Conservation (phyloP, 345 rosid species). For the Corymbia maculata region DNA sequence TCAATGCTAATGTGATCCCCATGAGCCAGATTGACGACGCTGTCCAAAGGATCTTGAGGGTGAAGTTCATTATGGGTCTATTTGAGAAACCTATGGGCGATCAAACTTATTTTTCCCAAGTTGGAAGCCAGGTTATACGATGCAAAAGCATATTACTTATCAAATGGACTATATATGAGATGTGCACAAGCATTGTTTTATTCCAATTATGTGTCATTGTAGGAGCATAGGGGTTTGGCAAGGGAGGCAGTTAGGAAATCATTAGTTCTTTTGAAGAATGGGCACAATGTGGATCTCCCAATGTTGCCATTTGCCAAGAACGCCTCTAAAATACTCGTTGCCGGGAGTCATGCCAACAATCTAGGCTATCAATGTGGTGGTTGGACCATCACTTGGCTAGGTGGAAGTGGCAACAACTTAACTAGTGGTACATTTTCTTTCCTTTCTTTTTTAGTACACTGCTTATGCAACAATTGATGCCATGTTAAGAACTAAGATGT, state of each 20-base stretch:
- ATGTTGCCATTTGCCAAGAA: conserved; percentile 66
- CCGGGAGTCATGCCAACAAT: conserved; percentile 77
- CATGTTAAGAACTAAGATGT: not conserved
- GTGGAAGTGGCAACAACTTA: conserved; percentile 40
- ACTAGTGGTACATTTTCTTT: conserved; percentile 33
- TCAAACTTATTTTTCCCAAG: conserved; percentile 23
- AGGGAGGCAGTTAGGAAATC: conserved; percentile 87
- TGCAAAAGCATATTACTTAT: not conserved
- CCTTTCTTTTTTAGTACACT: not conserved
- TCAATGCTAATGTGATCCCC: conserved; percentile 28
- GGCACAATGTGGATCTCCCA: conserved; percentile 28
- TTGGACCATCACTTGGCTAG: conserved; percentile 84
- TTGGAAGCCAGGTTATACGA: conserved; percentile 45
- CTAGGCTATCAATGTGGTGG: conserved; percentile 87
- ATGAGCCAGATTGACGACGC: conserved; percentile 72
- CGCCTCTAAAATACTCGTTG: conserved; percentile 45
- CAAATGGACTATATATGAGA: not conserved
- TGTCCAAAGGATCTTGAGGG: conserved; percentile 60
- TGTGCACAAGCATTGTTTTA: not conserved
- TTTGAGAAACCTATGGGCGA: conserved; percentile 68
- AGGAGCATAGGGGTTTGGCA: conserved; percentile 68
- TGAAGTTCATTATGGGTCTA: conserved; percentile 63
- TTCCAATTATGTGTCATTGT: not conserved
- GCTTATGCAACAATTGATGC: not conserved
- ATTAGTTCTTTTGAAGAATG: conserved; percentile 62